Evolutionary conservation across 2,329 filamentous ascomycete species (phyloP), one percentile per base, ranked within the genome.

Genomic region (Paramyrothecium sp.): DNA sequence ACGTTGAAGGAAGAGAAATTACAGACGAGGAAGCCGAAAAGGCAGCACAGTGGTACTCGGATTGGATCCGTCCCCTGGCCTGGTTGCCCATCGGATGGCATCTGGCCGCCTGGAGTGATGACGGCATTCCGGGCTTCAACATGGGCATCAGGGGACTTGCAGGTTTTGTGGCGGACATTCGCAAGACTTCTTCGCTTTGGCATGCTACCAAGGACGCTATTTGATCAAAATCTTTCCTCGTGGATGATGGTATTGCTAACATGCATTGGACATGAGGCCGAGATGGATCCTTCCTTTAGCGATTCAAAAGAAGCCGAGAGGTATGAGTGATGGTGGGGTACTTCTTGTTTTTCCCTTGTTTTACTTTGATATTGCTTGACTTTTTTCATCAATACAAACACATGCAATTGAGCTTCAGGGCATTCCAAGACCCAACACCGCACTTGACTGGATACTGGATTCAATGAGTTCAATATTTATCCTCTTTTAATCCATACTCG

Each of bases 71-170:
- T 48, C 46, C 46, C 21, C 19, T 48, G 46, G 46, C 46, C 46
- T 48, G 46, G 46, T 48, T 48, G 46, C 46, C 46, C 46, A 48
- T 48, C 46, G 46, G 46, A 48, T 48, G 46, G 46, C 46, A 48
- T 48, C 46, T 48, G 10, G 16, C 46, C 46, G 13, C 13, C 46
- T 48, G 46, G 11, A 48, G 13, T 48, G 46, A 48, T 19, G 46
- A 48, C 46, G 46, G 46, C 46, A 19, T 48, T 13, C 46, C 46
- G 46, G 46, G 46, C 46, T 48, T 48, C 19, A 48, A 48, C 46
- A 48, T 48, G 46, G 46, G 46, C 19, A 48, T 48, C 46, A 48
- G 46, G 46, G 19, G 46, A 10, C 46, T 48, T 48, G 46, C 46
- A 48, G 46, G 19, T 48, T 48, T 48, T 48, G 46, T 48, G 46